Conservation (phyloP, 2,329 filamentous ascomycete species). For the Xylariaceae sp. region DNA sequence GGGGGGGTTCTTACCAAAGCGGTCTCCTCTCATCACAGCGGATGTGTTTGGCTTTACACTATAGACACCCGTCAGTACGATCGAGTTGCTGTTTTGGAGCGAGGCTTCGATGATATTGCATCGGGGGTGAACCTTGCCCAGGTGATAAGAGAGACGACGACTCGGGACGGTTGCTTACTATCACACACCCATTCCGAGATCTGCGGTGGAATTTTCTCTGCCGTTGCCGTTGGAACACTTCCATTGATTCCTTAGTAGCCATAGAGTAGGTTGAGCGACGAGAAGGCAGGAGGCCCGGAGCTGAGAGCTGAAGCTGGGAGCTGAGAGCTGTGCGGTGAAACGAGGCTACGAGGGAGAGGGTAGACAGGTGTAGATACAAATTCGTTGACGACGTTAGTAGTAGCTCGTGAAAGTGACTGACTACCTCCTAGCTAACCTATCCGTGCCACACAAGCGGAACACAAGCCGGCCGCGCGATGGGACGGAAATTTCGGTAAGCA, state of each 20-base stretch:
- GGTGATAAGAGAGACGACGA: neutral
- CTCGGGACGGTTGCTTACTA: conserved; percentile 15
- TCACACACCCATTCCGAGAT: conserved; percentile 31
- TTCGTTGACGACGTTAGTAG: neutral
- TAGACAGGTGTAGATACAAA: neutral
- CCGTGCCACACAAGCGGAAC: neutral
- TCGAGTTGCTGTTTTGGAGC: neutral
- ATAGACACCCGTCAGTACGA: conserved; percentile 4
- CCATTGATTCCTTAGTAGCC: conserved; percentile 19
- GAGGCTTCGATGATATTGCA: neutral
- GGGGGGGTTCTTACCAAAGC: conserved; percentile 37
- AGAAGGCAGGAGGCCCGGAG: too few species aligned
- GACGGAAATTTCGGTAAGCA: neutral
- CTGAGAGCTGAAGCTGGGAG: neutral
- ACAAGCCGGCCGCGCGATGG: neutral
- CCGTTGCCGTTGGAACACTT: conserved; percentile 28
- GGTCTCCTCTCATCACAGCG: conserved; percentile 43
- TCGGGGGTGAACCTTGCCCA: neutral
- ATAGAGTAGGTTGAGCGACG: conserved; percentile 4
- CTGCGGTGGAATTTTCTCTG: conserved; percentile 34
- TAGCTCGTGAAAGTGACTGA: too few species aligned
- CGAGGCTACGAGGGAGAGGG: neutral
- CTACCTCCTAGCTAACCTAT: neutral
- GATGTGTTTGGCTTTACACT: conserved; percentile 40
- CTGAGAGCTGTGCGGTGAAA: neutral